Conservation (phyloP, 495 filamentous ascomycete genomes). For the Xylaria venustula region DNA sequence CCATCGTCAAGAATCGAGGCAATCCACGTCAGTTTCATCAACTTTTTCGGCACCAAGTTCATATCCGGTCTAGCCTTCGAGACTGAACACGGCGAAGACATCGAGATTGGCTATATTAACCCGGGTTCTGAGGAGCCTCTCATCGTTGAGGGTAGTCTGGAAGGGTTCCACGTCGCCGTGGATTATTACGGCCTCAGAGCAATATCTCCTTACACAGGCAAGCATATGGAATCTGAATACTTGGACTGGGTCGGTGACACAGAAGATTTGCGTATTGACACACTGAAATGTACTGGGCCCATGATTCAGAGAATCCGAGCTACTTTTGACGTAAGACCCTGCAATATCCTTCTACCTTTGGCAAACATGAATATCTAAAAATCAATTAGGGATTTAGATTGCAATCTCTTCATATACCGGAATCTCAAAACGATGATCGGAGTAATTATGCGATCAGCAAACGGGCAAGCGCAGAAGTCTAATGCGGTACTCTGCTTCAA, state of each 20-base stretch:
- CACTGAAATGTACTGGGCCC: not conserved
- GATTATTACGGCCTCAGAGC: constrained; percentile 9
- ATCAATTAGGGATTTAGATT: constrained; percentile 7
- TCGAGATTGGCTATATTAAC: constrained; percentile 11
- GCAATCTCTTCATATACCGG: constrained; percentile 1
- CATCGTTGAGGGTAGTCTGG: not conserved
- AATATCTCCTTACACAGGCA: constrained; percentile 5
- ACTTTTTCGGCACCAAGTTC: constrained; percentile 3
- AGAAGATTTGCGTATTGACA: not conserved
- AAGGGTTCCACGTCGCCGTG: constrained; percentile 11
- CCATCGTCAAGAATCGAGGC: not conserved
- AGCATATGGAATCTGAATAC: constrained; percentile 5
- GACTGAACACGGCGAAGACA: constrained; percentile 6
- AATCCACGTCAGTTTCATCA: constrained; percentile 11
- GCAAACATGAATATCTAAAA: not conserved
- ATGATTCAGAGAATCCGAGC: constrained; percentile 1
- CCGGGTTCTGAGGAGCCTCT: constrained; percentile 5
- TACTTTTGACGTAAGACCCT: constrained; percentile 8
- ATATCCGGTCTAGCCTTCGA: constrained; percentile 7
- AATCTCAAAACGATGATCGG: not conserved
- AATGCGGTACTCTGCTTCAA: not conserved
- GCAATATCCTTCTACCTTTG: not conserved
- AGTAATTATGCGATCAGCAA: not conserved
- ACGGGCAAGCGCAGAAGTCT: not conserved
- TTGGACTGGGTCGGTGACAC: constrained; percentile 8